A percentile compares a stretch with the other conserved stretches of the same genome.
Conservation (phyloP, 345 rosid species). For the Heritiera littoralis region DNA sequence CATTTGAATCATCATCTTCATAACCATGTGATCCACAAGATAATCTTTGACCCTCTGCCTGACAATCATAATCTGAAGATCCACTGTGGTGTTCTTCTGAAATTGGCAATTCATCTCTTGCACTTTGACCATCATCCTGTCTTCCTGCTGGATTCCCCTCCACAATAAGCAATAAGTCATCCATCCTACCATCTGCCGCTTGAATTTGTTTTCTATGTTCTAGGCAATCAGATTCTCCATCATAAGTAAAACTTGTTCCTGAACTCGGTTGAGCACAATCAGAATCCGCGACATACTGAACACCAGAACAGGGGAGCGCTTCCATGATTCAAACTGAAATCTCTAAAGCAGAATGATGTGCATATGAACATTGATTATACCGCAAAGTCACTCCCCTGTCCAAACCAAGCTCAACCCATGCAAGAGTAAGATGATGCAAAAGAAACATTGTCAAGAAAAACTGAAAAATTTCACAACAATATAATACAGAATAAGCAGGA, state of each 20-base stretch:
- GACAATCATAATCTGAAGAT: constrained; percentile 46
- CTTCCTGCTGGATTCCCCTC: constrained; percentile 37
- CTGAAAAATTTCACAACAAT: not conserved
- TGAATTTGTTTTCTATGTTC: constrained; percentile 44
- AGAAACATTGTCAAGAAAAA: constrained; percentile 1
- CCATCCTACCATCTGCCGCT: constrained; percentile 34
- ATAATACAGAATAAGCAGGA: not conserved
- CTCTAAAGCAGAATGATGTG: constrained; percentile 19
- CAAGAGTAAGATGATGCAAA: constrained; percentile 19
- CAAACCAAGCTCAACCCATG: constrained; percentile 22
- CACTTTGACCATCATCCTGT: constrained; percentile 37
- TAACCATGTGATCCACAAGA: constrained; percentile 52
- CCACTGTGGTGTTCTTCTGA: constrained; percentile 41
- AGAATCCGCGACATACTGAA: constrained; percentile 45
- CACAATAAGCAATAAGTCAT: constrained; percentile 34
- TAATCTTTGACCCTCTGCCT: constrained; percentile 42
- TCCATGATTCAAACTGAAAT: constrained; percentile 51
- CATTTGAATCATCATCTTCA: constrained; percentile 48
- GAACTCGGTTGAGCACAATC: constrained; percentile 45
- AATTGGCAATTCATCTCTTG: constrained; percentile 34
- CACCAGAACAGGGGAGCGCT: constrained; percentile 52
- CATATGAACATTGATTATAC: constrained; percentile 22
- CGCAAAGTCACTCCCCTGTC: constrained; percentile 31
- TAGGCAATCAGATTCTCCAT: constrained; percentile 37
- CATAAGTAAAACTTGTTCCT: constrained; percentile 31